These are phyloP conservation scores for Kuraishia cidri DNA, from an alignment of 805 yeast genomes.

Conservation along the genomic window DNA sequence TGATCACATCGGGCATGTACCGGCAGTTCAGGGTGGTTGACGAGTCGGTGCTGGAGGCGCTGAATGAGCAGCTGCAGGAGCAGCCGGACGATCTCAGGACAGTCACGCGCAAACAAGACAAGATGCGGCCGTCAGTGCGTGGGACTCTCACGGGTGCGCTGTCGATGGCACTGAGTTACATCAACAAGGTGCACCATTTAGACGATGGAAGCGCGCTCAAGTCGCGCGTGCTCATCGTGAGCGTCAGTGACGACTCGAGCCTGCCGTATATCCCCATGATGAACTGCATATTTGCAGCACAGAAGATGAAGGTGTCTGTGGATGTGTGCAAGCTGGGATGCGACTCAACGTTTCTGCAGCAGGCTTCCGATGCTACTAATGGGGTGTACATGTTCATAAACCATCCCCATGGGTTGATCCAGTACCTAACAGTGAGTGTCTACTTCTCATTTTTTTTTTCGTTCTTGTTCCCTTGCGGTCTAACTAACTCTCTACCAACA, in stretches of 20 bases:
- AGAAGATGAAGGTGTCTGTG: slow-evolving; percentile 80
- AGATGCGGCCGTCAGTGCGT: slow-evolving; percentile 21
- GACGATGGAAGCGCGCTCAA: slow-evolving; percentile 38
- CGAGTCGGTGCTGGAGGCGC: slow-evolving; percentile 54
- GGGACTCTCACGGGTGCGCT: slow-evolving; percentile 69
- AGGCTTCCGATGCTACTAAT: slow-evolving; percentile 90
- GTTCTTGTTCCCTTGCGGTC: background rate
- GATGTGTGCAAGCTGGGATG: slow-evolving; percentile 79
- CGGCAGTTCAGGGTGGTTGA: slow-evolving; percentile 78
- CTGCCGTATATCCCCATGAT: slow-evolving; percentile 85
- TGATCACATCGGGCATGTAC: slow-evolving; percentile 61
- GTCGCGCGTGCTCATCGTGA: slow-evolving; percentile 56
- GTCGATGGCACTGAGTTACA: slow-evolving; percentile 72
- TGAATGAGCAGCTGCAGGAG: slow-evolving; percentile 36
- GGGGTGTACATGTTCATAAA: slow-evolving; percentile 75
- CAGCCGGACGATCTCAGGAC: slow-evolving; percentile 12
- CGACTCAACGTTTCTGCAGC: slow-evolving; percentile 81
- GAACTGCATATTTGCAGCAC: slow-evolving; percentile 95
- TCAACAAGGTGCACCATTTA: slow-evolving; percentile 53
- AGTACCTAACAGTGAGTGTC: slow-evolving; percentile 42
- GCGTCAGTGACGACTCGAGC: slow-evolving; percentile 66
- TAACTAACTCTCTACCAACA: slow-evolving; percentile 2
- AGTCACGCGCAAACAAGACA: slow-evolving; percentile 4
- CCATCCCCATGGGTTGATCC: slow-evolving; percentile 71
- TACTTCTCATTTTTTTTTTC: background rate